A percentile compares a stretch with the other conserved stretches of the same genome.
These are phyloP conservation scores for Blastomyces emzantsi DNA, from an alignment of 2,329 filamentous ascomycete genomes.

Conservation along the genomic window DNA sequence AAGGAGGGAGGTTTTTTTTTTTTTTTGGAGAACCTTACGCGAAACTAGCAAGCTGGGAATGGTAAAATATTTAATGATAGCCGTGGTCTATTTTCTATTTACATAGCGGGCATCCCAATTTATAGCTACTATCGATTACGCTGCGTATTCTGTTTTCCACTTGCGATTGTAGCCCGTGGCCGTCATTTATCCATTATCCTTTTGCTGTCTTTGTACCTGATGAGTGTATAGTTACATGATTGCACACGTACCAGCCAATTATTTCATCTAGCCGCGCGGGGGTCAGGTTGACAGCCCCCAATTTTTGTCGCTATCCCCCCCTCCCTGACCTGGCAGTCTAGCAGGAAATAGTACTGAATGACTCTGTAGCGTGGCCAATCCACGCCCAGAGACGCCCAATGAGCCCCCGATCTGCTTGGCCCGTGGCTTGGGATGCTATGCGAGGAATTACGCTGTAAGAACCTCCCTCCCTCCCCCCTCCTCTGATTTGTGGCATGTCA, in stretches of 20 bases:
- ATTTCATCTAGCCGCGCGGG: neutral
- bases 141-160: neutral
- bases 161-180: neutral
- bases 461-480: neutral
- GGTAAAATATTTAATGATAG: neutral
- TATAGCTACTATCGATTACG: neutral
- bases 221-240: neutral
- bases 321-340: neutral
- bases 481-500: neutral
- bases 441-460: neutral
- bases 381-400: neutral
- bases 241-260: neutral
- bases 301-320: neutral
- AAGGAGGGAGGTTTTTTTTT: neutral
- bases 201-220: neutral
- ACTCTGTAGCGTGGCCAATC: neutral
- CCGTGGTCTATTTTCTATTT: neutral
- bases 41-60: neutral
- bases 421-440: neutral
- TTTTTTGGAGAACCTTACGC: neutral
- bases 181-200: neutral
- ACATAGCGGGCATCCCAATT: neutral
- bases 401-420: neutral
- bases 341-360: constrained; percentile 7
- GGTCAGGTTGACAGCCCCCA: neutral